These are phyloP conservation scores for Davidsoniella neocaledoniae DNA, from an alignment of 2,329 filamentous ascomycete species.

Conservation along the genomic window DNA sequence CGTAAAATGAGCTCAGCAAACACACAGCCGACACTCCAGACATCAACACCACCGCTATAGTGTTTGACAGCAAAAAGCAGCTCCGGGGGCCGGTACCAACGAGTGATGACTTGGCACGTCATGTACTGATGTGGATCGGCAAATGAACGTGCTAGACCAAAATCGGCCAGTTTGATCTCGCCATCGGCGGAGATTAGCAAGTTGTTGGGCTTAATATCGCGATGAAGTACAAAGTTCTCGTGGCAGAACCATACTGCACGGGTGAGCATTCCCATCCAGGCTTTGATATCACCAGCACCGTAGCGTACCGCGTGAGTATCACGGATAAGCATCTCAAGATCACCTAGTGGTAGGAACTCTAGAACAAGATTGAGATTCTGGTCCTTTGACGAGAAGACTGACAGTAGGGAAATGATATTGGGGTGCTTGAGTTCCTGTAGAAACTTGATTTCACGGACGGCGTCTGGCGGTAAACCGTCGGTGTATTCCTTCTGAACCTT, in stretches of 20 bases:
- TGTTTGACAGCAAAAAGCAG: conserved; percentile 78
- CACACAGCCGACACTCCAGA: conserved; percentile 87
- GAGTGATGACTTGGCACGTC: conserved; percentile 89
- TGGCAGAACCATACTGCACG: conserved; percentile 94
- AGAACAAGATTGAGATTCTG: conserved; percentile 93
- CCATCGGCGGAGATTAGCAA: conserved; percentile 84
- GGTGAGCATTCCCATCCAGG: conserved; percentile 96
- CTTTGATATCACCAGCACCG: conserved; percentile 79
- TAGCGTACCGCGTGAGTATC: conserved; percentile 66
- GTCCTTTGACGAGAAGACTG: conserved; percentile 89
- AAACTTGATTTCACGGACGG: conserved; percentile 88
- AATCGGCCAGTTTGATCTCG: conserved; percentile 91
- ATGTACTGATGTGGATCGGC: conserved; percentile 76
- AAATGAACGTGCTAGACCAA: conserved; percentile 80
- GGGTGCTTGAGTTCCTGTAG: conserved; percentile 87
- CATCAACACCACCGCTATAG: conserved; percentile 79
- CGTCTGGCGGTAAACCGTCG: conserved; percentile 86
- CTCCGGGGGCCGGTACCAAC: conserved; percentile 93
- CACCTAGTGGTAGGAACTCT: conserved; percentile 83
- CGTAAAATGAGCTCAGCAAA: conserved; percentile 82
- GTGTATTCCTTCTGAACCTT: conserved; percentile 73
- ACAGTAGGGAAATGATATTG: conserved; percentile 84
- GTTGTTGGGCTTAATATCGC: conserved; percentile 99
- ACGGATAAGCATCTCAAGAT: conserved; percentile 86
- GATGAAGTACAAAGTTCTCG: conserved; percentile 81